Evolutionary conservation across 495 filamentous ascomycete species (phyloP), one percentile per base, ranked within the genome.

Genomic region (Penicillium tannophilum): DNA sequence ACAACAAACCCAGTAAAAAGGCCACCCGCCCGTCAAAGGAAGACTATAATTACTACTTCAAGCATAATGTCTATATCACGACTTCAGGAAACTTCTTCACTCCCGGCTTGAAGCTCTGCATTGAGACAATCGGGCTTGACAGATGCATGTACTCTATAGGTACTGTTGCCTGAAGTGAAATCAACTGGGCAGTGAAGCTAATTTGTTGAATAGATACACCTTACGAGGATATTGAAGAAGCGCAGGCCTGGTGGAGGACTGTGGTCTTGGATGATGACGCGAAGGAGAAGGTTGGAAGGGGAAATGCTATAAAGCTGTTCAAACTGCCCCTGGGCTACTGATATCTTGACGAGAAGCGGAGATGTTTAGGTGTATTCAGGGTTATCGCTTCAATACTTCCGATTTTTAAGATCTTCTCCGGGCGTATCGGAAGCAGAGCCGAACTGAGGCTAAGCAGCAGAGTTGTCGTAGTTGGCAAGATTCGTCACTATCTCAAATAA

Each of bases 1-100:
- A 54, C 23, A 54, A 54, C 12, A 54, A 54, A 24, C 51, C 51
- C 16, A 54, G 36, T 14, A 54, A 54, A n/a, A 54, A 26, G 24
- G 16, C 43, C 4, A 20, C 51, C 8, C 51, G 51, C 7, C 51
- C 51, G 24, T 54, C 51, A 28, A 39, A 54, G 23, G 19, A 54
- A 5, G 51, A 54, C 36, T 54, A 54, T 6, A 54, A 42, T 7
- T 42, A 43, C 23, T 54, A 54, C 24, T 54, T 54, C 23, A 26
- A 26, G 11, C 7, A 54, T 17, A 54, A 54, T 43, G 36, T 54
- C 7, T 54, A 43, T 35, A 54, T 54, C 35, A 54, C 51, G 16
- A 54, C 35, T 11, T 39, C 35, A 12, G 35, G 35, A 12, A 39
- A 39, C 35, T 39, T 39, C 14, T 39, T 11, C 8, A 39, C 35